Evolutionary conservation across 2,329 filamentous ascomycete genomes (phyloP), one percentile per base, ranked within the genome.

Genomic region (Aspergillus floridensis): DNA sequence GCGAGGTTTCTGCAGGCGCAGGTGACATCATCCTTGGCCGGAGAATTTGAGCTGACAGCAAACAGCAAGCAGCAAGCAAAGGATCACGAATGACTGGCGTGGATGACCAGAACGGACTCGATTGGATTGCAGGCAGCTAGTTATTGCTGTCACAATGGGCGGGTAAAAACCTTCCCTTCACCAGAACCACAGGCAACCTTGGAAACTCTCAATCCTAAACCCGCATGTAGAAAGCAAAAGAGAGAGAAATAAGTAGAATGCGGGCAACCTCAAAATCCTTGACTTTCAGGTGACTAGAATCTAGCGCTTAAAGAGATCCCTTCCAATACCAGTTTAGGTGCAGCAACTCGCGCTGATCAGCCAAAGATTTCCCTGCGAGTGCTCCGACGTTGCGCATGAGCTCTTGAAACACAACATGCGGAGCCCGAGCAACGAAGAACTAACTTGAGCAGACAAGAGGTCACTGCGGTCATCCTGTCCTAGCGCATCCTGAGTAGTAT

Each of bases 1-100:
- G 60, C 58, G 55, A 51, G 59, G 58, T 63, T 62, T 63, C 61
- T 60, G 58, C 56, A 60, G 56, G 24, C 52, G 26, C 19, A 35
- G 21, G 59, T 61, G 61, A 57, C 58, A 59, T 57, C 48, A 50
- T n/a, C 0, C 26, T 29, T 29, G 26, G 22, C 26, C 24, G 21
- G n/a, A 35, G 26, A 52, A 56, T 53, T 29, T 24, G 32, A 53
- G 53, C 32, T 35, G 32, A 41, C 32, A n/a, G 32, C 41, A 48
- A 52, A 46, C 21, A 35, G 14, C 48, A 6, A 35, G 10, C 32
- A 14, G 32, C 6, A 35, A 35, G 32, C 11, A 35, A 12, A 35
- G 32, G 12, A 12, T 48, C 35, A 32, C 4, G 26, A 44, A n/a
- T 44, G n/a, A 44, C n/a, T 44, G 50, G 11, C 50, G 21, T 10